Conservation (phyloP, 805 yeast genomes). For the Metschnikowia henanensis region DNA sequence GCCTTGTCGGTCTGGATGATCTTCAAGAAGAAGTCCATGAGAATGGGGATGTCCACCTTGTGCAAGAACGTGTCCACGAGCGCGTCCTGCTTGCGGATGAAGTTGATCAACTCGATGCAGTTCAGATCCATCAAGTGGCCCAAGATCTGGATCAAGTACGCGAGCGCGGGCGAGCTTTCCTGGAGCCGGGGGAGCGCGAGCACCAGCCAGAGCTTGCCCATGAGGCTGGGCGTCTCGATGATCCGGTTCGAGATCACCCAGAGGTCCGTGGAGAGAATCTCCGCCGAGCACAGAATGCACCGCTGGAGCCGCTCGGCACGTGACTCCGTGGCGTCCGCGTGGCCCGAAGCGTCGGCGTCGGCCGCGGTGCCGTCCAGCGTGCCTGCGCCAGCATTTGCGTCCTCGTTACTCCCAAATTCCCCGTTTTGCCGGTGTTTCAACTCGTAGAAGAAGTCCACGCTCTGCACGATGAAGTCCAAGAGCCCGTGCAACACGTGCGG, state of each 20-base stretch:
- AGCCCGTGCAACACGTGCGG: slow-evolving; percentile 71
- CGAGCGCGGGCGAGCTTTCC: slow-evolving; percentile 40
- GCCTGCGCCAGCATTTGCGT: background rate
- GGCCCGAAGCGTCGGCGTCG: slow-evolving; percentile 3
- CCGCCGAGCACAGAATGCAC: slow-evolving; percentile 40
- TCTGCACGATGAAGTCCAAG: slow-evolving; percentile 60
- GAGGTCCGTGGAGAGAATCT: slow-evolving; percentile 39
- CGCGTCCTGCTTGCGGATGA: slow-evolving; percentile 64
- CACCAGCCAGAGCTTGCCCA: slow-evolving; percentile 43
- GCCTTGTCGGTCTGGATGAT: slow-evolving; percentile 92
- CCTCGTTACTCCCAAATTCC: slow-evolving; percentile 20
- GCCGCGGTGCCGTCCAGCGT: slow-evolving; percentile 14
- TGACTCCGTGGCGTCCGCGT: slow-evolving; percentile 22
- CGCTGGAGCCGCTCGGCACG: slow-evolving; percentile 35
- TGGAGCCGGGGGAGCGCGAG: slow-evolving; percentile 29
- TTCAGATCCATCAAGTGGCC: slow-evolving; percentile 77
- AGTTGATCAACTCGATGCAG: slow-evolving; percentile 62
- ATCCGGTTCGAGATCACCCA: slow-evolving; percentile 45
- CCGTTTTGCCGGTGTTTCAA: slow-evolving; percentile 15
- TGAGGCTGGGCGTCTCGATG: slow-evolving; percentile 41
- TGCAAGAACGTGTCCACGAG: slow-evolving; percentile 79
- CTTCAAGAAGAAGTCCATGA: slow-evolving; percentile 89
- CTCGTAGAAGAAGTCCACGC: slow-evolving; percentile 46
- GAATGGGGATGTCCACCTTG: slow-evolving; percentile 89
- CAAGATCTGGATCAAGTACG: slow-evolving; percentile 57